Evolutionary conservation across 345 rosid genomes (phyloP), one percentile per base, ranked within the genome.

Genomic region (Moricandia moricandioides): DNA sequence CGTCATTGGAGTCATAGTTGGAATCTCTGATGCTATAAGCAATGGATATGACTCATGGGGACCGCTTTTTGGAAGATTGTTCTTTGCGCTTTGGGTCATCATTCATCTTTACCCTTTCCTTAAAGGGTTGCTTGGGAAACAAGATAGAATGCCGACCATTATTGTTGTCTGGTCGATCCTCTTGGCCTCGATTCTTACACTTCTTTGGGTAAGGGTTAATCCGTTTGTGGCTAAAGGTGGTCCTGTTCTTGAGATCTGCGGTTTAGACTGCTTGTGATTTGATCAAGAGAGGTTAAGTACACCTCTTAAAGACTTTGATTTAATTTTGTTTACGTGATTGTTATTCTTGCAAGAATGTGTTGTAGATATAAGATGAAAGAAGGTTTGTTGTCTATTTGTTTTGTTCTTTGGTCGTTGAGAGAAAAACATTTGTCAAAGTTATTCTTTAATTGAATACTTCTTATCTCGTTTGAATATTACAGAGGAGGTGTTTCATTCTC

Each of bases 21-120:
- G n/a, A n/a, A n/a, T n/a, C n/a, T n/a, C n/a, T n/a, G n/a, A n/a
- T n/a, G n/a, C n/a, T n/a, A n/a, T n/a, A n/a, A n/a, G n/a, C n/a
- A n/a, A n/a, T n/a, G n/a, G n/a, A n/a, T n/a, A n/a, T n/a, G n/a
- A n/a, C n/a, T n/a, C n/a, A n/a, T n/a, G n/a, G n/a, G n/a, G n/a
- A n/a, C n/a, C n/a, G n/a, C n/a, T n/a, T n/a, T n/a, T n/a, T n/a
- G n/a, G n/a, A n/a, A n/a, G n/a, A n/a, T n/a, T n/a, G n/a, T n/a
- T 94, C 76, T 94, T 94, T 5, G 88, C 98, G 33, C 79, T 91
- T 47, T 94, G 98, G 98, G 98, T 94, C 71, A 88, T 94, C 66
- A 27, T 94, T 61, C 98, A 94, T 66, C 89, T 94, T 21, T 94
- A 94, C 80, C 98, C 98, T 1, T 94, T 94, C 97, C 97, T 94